phyloP scores from a whole-genome alignment of 2,329 filamentous ascomycete species.

The Capronia coronata region DNA sequence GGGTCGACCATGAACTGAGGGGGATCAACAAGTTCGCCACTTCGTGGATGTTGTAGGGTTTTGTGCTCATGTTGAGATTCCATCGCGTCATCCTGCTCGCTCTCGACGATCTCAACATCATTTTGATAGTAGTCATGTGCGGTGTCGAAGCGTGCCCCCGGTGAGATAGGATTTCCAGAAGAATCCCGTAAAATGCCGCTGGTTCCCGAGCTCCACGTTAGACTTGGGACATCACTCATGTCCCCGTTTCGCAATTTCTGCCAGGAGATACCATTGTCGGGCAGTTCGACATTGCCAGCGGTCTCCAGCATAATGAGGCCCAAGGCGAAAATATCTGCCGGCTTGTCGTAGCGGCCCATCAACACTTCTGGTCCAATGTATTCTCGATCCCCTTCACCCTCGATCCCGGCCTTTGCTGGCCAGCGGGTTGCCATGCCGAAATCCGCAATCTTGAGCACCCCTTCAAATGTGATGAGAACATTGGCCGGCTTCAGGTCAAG shows the following conservation, averaged over 20 bases:
- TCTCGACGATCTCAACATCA: conserved; percentile 31
- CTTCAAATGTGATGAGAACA: conserved; percentile 60
- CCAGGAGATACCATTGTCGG: conserved; percentile 89
- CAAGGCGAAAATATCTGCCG: conserved; percentile 87
- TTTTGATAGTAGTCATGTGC: conserved; percentile 34
- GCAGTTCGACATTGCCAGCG: conserved; percentile 85
- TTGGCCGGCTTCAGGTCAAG: conserved; percentile 62
- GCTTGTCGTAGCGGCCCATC: conserved; percentile 76
- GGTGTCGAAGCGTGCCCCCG: conserved; percentile 41
- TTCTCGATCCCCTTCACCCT: conserved; percentile 89
- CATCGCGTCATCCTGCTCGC: conserved; percentile 24
- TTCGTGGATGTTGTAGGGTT: conserved; percentile 34
- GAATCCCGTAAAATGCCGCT: conserved; percentile 67
- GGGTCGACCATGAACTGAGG: conserved; percentile 85
- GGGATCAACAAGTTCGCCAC: conserved; percentile 59
- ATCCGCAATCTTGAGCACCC: conserved; percentile 60
- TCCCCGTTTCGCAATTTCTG: conserved; percentile 82
- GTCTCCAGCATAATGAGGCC: conserved; percentile 93
- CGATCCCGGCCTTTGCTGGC: conserved; percentile 68
- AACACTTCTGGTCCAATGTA: conserved; percentile 95
- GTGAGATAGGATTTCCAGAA: conserved; percentile 57
- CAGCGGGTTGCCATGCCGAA: conserved; percentile 69
- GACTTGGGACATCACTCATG: conserved; percentile 76
- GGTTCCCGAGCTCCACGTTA: conserved; percentile 70
- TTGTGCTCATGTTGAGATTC: conserved; percentile 30